Base-by-base conservation (phyloP, 2,329 filamentous ascomycete genomes). In the Tolypocladium tropicale region DNA sequence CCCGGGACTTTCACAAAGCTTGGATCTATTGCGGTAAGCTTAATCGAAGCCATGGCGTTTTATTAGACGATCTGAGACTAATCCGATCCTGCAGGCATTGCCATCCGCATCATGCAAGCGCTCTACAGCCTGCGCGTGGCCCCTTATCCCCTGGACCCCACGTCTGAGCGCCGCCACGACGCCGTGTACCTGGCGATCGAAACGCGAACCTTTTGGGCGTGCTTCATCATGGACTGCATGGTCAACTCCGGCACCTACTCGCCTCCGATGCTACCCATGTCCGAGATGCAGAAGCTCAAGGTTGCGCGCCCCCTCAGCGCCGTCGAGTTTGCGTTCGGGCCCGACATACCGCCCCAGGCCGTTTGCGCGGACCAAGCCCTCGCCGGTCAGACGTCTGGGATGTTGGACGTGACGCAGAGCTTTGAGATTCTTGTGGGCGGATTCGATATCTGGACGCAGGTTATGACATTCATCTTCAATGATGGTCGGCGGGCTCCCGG, bases 211-310 rank as follows among this genome's bases (percentile, higher is more conserved):
- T 75, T 74, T 48, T 77, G 75, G 75, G 69, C 69, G 0, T 76
- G 74, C 58, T 76, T 75, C 54, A 69, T 77, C 33, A 71, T 77
- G 66, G 74, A 76, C 56, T 71, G 74, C 11, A 70, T 75, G 53
- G 67, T 77, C 39, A 72, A 72, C 39, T 75, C 72, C 2, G 73
- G 73, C 0, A 74, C 69, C 0, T 72, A 72, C 28, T 70, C 71
- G 9, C 69, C 70, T 0, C 69, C 67, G 4, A 70, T 72, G 64
- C 63, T 73, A 0, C 67, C 68, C 4, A 65, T 72, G 59, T 61
- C 63, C 0, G 67, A 71, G 12, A 71, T 72, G 68, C 56, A 61
- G 0, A 71, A 70, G 46, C 61, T 69, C 30, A 67, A 67, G 33
- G 68, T 71, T 1, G 53, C 61, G 0, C 64, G 68, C 1, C 69